These are phyloP conservation scores for Boletus pseudopeckii DNA, from an alignment of 768 basidiomycete species.

Conservation along the genomic window DNA sequence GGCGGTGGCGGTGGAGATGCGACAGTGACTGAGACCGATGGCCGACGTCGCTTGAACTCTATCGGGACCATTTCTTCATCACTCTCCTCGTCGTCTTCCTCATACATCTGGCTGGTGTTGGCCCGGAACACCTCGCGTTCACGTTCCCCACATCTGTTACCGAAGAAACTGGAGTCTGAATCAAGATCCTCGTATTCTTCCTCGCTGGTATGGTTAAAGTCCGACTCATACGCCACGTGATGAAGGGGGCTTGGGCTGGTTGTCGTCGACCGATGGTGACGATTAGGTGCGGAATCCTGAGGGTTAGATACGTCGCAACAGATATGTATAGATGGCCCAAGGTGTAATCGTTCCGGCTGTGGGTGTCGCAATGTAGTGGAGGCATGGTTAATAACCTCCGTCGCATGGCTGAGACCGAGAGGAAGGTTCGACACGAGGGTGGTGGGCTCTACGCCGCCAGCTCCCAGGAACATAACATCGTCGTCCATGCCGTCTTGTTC, in stretches of 20 bases:
- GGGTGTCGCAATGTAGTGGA: slow-evolving; percentile 25
- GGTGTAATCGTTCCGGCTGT: slow-evolving; percentile 30
- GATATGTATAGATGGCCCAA: slow-evolving; percentile 18
- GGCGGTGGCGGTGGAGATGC: slow-evolving; percentile 25
- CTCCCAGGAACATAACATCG: slow-evolving; percentile 52
- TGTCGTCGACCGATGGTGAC: slow-evolving; percentile 30
- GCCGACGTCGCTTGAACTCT: slow-evolving; percentile 35
- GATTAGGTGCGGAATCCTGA: slow-evolving; percentile 20
- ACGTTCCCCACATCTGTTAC: slow-evolving; percentile 25
- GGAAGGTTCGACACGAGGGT: slow-evolving; percentile 36
- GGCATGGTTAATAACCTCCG: slow-evolving; percentile 20
- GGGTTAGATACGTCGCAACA: slow-evolving; percentile 23
- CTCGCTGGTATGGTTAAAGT: slow-evolving; percentile 28
- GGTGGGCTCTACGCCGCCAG: slow-evolving; percentile 40
- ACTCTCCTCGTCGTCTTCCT: slow-evolving; percentile 33
- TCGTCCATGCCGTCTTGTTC: slow-evolving; percentile 47
- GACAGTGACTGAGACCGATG: slow-evolving; percentile 29
- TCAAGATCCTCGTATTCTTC: slow-evolving; percentile 33
- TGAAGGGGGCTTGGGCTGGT: slow-evolving; percentile 42
- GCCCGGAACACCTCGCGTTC: slow-evolving; percentile 28
- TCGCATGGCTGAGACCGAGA: slow-evolving; percentile 28
- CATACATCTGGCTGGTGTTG: slow-evolving; percentile 33
- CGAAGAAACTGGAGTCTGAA: slow-evolving; percentile 34
- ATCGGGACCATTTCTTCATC: slow-evolving; percentile 35
- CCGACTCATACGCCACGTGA: slow-evolving; percentile 31